Evolutionary conservation across 2,329 filamentous ascomycete genomes (phyloP), one percentile per base, ranked within the genome.

Genomic region (Diaporthe citri): DNA sequence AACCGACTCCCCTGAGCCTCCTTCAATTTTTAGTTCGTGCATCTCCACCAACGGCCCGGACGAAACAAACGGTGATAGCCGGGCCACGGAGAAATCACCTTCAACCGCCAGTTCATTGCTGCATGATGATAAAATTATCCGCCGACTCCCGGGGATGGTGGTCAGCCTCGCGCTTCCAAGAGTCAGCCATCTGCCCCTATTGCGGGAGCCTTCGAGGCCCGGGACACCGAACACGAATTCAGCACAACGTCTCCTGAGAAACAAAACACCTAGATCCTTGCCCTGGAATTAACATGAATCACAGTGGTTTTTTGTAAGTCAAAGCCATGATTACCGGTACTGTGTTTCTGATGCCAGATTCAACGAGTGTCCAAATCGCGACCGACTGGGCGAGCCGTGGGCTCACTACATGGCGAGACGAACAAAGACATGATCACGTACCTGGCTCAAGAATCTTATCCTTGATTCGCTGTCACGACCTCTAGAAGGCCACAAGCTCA

Each of bases 121-220:
- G 28, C 62, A 66, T 51, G 28, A 39, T 39, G 46, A 67, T 34
- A 67, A 67, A 48, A 51, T 66, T 66, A 67, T 67, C 31, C 46
- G 62, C n/a, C 25, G 31, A 67, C 36, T 52, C 31, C 62, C 31
- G 46, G 43, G 62, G 31, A 28, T 28, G 34, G 1, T 25, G 3
- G 28, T 39, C 43, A 52, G 31, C 62, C 22, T 67, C 46, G 46
- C 46, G n/a, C 28, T 36, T 17, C n/a, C 20, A 36, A 34, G 25
- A 25, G 3, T 34, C 31, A 25, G 6, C n/a, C 31, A 25, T 15
- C 28, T 67, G 46, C 43, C 62, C 43, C 62, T 36, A 51, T 67
- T 31, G 25, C 41, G 25, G 20, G 9, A 39, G 22, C 43, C 62
- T 10, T 20, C 15, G 15, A 8, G 28, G 17, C 12, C 12, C 22